These are phyloP conservation scores for Garcia nutans DNA, from an alignment of 345 rosid genomes.

Conservation along the genomic window DNA sequence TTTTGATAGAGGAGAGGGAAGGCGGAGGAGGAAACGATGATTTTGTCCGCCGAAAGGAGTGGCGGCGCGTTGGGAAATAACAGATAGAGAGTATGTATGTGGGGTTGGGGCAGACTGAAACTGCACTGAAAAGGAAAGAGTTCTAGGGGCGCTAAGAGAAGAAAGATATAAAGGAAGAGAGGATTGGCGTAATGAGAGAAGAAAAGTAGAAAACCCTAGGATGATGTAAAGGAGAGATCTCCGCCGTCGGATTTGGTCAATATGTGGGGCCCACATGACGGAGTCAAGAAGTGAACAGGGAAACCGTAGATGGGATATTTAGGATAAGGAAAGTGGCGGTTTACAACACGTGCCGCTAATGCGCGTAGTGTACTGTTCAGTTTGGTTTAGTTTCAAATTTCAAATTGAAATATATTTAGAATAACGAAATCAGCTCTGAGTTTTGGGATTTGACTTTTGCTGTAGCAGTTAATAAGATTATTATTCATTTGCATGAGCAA, in stretches of 20 bases:
- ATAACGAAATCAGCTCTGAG: too few species aligned
- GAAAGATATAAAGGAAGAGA: constrained; percentile 1
- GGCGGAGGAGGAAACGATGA: constrained; percentile 31
- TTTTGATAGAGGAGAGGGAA: constrained; percentile 41
- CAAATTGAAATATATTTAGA: too few species aligned
- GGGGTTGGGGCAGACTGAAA: constrained; percentile 10
- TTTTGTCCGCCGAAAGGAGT: constrained; percentile 48
- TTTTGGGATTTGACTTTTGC: too few species aligned
- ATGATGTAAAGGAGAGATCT: constrained; percentile 13
- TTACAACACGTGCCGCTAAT: not conserved
- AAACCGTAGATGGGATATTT: not conserved
- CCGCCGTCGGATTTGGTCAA: constrained; percentile 32
- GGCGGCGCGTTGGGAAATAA: constrained; percentile 48
- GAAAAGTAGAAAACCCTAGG: constrained; percentile 28
- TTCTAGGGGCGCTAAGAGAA: not conserved
- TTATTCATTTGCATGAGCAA: too few species aligned
- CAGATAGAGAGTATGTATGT: not conserved
- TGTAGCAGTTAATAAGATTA: too few species aligned
- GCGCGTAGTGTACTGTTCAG: constrained; percentile 8
- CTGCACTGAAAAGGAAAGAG: constrained; percentile 16
- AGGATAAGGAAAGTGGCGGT: not conserved
- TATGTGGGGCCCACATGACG: constrained; percentile 19
- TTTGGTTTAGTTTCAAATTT: too few species aligned
- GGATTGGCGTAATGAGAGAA: not conserved
- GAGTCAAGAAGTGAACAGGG: not conserved